Base-by-base conservation (phyloP, 1,284 basidiomycete species). In the Marasmius oreades region DNA sequence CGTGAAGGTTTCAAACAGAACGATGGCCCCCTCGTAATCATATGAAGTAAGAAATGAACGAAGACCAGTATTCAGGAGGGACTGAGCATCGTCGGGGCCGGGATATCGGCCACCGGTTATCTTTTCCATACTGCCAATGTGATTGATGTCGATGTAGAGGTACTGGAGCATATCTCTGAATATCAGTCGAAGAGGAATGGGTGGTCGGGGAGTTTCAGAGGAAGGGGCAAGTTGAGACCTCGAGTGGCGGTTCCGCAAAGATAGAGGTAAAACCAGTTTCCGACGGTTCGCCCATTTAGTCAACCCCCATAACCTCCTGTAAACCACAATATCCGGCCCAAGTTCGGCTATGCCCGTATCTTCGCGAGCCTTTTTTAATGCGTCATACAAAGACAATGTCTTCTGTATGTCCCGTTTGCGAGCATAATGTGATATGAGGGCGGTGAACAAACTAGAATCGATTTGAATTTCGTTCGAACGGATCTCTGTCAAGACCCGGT, bases 351-450 rank as follows among this genome's bases (percentile, higher is more conserved):
- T 31, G 18, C 24, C 31, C 18, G 14, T 31, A n/a, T 50, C n/a
- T 20, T 33, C 14, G 23, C n/a, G 24, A 18, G 47, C 47, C n/a
- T 50, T 26, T 20, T 16, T 20, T 8, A 82, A 65, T 11, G 70
- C 58, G 16, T 63, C 63, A 61, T 82, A 84, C 3, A 81, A 65
- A 3, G 67, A 60, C 61, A 80, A 80, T 5, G 74, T 76, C n/a
- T 66, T 64, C 22, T 70, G 65, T 34, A 71, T 65, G 52, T 70
- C 69, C 5, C 65, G 61, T 18, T 62, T 61, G 1, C 68, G 66
- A 34, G 74, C 63, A 56, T 78, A 70, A 5, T 69, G 66, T 5
- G 69, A 65, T 26, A 84, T 74, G 62, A 84, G 72, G 6, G 74
- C 62, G 55, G 81, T 82, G 69, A 79, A 76, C 36, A 82, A 61